phyloP scores from a whole-genome alignment of 1,284 basidiomycete genomes.

The Pulchroboletus neoregius region DNA sequence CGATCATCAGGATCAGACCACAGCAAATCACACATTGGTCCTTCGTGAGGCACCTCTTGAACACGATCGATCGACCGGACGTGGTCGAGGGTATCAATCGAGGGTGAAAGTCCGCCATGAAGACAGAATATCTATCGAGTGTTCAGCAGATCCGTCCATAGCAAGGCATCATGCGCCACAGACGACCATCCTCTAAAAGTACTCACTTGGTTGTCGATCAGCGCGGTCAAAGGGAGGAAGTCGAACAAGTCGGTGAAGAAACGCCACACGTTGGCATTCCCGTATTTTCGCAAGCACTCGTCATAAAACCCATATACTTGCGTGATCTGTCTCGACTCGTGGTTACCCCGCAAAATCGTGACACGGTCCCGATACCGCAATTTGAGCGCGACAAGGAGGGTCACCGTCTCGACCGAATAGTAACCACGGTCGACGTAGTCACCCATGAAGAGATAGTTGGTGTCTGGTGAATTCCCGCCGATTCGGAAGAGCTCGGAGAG shows the following conservation, averaged over 20 bases:
- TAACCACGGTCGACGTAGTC: conserved; percentile 99
- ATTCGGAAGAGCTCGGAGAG: conserved; percentile 99
- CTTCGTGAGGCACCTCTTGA: conserved; percentile 98
- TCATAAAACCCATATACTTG: conserved; percentile 99
- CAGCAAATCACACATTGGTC: conserved; percentile 98
- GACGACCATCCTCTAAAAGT: conserved; percentile 9
- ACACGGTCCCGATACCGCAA: conserved; percentile 97
- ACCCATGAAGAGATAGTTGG: conserved; percentile 99
- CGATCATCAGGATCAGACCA: conserved; percentile 99
- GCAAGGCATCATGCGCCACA: neutral
- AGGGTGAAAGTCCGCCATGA: conserved; percentile 97
- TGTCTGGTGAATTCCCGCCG: conserved; percentile 98
- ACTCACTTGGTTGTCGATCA: conserved; percentile 97
- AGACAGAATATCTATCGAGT: conserved; percentile 90
- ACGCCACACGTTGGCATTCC: conserved; percentile 99
- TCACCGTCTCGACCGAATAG: conserved; percentile 99
- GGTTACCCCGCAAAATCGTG: conserved; percentile 97
- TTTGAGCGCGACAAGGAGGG: conserved; percentile 97
- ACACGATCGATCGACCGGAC: conserved; percentile 98
- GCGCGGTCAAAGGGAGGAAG: conserved; percentile 93
- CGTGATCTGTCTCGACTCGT: conserved; percentile 99
- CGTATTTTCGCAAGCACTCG: conserved; percentile 99
- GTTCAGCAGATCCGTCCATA: conserved; percentile 12
- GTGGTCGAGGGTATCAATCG: conserved; percentile 99
- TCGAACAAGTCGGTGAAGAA: conserved; percentile 99